phyloP scores from a whole-genome alignment of 164 flowering plant genomes.

The Magnolia sinica region DNA sequence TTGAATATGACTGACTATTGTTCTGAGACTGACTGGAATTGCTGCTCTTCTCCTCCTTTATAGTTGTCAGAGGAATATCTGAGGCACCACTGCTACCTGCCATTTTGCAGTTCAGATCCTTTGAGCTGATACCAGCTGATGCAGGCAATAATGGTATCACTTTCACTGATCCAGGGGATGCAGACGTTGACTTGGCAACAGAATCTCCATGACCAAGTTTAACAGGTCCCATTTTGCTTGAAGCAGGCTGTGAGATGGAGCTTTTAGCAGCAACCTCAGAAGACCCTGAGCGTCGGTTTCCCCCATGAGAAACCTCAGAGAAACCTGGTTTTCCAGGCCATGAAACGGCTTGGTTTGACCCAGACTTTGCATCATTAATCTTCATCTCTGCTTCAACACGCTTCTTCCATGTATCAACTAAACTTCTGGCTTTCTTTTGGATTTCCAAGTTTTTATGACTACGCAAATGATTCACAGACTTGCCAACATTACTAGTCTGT shows the following conservation, averaged over 20 bases:
- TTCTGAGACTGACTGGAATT: conserved; percentile 87
- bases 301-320: conserved; percentile 59
- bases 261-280: conserved; percentile 54
- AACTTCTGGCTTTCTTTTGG: conserved; percentile 61
- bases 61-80: conserved; percentile 30
- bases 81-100: conserved; percentile 16
- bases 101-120: conserved; percentile 26
- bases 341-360: conserved; percentile 45
- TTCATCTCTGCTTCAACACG: conserved; percentile 94
- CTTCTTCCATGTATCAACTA: conserved; percentile 98
- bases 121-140: conserved; percentile 24
- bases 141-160: conserved; percentile 31
- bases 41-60: conserved; percentile 54
- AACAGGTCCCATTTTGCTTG: conserved; percentile 38
- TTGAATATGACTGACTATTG: conserved; percentile 71
- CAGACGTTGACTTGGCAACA: conserved; percentile 43
- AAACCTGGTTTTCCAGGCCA: conserved; percentile 57
- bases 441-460: conserved; percentile 55
- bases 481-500: conserved; percentile 77
- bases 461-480: conserved; percentile 77
- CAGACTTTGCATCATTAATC: conserved; percentile 72
- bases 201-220: conserved; percentile 48
- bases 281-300: conserved; percentile 45
- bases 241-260: conserved; percentile 46
- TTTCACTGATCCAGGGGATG: conserved; percentile 47